Conservation (phyloP, 495 filamentous ascomycete genomes). For the Xylaria curta region DNA sequence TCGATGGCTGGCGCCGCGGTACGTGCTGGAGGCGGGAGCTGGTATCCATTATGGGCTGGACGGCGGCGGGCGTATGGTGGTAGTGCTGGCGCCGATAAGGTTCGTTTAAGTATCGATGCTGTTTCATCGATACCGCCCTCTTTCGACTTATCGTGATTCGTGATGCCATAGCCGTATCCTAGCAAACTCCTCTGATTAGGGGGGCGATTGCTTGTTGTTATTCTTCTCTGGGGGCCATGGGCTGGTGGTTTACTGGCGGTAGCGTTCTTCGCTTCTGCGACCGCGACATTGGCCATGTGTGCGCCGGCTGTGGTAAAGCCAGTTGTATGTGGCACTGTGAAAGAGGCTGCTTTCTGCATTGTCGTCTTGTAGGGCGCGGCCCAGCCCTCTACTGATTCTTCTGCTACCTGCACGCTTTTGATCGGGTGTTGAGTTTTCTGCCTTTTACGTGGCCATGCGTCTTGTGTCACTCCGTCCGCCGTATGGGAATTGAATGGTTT, state of each 20-base stretch:
- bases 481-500: conserved; percentile 34
- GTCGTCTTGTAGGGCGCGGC: conserved; percentile 51
- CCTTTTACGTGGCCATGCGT: conserved; percentile 35
- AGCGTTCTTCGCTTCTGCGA: conserved; percentile 32
- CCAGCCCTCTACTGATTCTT: conserved; percentile 36
- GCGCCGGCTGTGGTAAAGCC: conserved; percentile 53
- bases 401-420: conserved; percentile 33
- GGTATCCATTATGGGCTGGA: conserved; percentile 10
- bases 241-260: conserved; percentile 29
- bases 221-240: conserved; percentile 23
- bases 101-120: conserved; percentile 31
- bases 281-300: conserved; percentile 47
- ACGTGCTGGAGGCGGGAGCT: conserved; percentile 19
- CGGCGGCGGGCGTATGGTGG: conserved; percentile 23
- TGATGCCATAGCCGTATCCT: conserved; percentile 42
- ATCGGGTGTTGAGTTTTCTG: conserved; percentile 36
- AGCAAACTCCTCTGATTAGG: conserved; percentile 51
- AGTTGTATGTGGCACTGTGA: conserved; percentile 47
- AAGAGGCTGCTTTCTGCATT: conserved; percentile 51
- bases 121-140: conserved; percentile 12
- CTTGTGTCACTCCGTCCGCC: conserved; percentile 19
- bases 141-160: conserved; percentile 41
- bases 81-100: conserved; percentile 20
- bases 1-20: conserved; percentile 38
- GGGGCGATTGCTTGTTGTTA: conserved; percentile 42